phyloP scores from a whole-genome alignment of 2,329 filamentous ascomycete species.

The Pestalotiopsis sp. region DNA sequence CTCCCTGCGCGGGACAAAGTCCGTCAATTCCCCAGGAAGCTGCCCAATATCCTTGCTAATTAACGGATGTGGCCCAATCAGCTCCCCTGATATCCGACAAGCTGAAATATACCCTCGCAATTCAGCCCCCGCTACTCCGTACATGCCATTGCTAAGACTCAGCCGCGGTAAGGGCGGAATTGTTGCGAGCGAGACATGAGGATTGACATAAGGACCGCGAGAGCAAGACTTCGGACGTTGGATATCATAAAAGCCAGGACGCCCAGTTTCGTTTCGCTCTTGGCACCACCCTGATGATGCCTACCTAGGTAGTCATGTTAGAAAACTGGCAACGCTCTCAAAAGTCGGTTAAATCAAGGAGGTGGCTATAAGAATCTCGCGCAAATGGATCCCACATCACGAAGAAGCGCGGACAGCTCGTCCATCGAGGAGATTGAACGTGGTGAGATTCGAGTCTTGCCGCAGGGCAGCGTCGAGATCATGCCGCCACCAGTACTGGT shows the following conservation, averaged over 20 bases:
- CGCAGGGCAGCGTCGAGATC: conserved; percentile 7
- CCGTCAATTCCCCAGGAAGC: neutral
- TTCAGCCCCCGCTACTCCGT: neutral
- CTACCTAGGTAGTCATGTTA: neutral
- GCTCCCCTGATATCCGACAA: neutral
- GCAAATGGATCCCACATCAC: neutral
- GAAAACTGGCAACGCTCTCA: neutral
- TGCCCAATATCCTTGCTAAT: neutral
- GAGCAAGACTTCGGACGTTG: neutral
- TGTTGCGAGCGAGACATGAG: neutral
- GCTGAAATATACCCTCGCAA: conserved; percentile 6
- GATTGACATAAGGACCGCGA: neutral
- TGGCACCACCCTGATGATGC: neutral
- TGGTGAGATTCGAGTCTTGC: conserved; percentile 1
- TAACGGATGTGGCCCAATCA: neutral
- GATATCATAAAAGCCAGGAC: neutral
- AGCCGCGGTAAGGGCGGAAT: neutral
- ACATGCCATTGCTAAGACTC: neutral
- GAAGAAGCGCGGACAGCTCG: conserved; percentile 1
- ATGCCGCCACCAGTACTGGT: conserved; percentile 1
- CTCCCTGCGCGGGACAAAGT: neutral
- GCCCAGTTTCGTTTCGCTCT: neutral
- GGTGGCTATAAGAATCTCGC: neutral
- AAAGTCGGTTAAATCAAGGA: neutral
- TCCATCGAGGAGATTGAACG: conserved; percentile 9